Percentiles rank a stretch among this genome's conserved stretches.
Conservation (phyloP, 2,329 filamentous ascomycete genomes). For the Beauveria sp. region DNA sequence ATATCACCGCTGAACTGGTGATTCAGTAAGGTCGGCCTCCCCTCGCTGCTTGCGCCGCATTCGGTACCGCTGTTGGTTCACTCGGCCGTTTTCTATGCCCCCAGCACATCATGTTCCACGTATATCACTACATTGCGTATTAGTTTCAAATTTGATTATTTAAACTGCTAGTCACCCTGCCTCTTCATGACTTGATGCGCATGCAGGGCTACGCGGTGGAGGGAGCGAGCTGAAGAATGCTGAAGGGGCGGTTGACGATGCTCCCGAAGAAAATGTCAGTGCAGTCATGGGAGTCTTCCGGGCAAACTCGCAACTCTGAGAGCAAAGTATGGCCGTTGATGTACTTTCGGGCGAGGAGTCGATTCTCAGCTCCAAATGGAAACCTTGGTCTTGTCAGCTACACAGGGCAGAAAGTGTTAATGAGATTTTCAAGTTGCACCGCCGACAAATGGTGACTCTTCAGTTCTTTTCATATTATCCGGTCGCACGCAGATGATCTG, state of each 20-base stretch:
- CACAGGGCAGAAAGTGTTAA: too few species aligned
- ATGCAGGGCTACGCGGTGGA: background rate
- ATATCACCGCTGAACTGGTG: background rate
- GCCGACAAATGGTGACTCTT: too few species aligned
- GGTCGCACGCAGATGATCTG: too few species aligned
- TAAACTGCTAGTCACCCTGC: too few species aligned
- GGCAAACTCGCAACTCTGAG: background rate
- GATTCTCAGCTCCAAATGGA: too few species aligned
- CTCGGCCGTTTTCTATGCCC: background rate
- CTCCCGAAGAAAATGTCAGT: background rate
- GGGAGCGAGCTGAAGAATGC: background rate
- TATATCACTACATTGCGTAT: too few species aligned
- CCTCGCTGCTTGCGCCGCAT: conserved; percentile 1
- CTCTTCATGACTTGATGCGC: background rate
- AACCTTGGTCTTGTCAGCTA: too few species aligned
- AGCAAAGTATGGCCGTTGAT: background rate
- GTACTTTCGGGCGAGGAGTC: too few species aligned
- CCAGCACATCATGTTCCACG: too few species aligned
- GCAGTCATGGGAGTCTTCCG: background rate
- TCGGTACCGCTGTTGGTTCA: background rate
- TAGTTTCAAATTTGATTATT: too few species aligned
- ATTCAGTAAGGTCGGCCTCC: background rate
- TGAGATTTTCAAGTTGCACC: too few species aligned
- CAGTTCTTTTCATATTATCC: too few species aligned
- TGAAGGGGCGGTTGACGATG: background rate